Evolutionary conservation across 306 rosid genomes (phyloP), one percentile per base, ranked within the genome.

Genomic region (Castanea mollissima): DNA sequence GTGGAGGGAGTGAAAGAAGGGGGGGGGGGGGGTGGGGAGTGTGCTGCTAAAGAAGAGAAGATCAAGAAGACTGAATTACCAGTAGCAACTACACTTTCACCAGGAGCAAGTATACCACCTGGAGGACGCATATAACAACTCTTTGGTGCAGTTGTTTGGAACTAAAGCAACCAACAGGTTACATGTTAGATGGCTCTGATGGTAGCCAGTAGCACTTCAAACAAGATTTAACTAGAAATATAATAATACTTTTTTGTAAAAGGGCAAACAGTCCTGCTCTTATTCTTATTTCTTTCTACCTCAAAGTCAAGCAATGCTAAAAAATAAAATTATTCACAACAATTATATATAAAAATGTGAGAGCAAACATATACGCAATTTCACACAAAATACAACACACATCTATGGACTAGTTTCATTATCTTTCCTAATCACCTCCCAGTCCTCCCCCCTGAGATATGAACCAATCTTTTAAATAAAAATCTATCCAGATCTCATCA

Each of bases 51-150:
- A 4, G 41, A 69, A 80, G 58, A 69, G 46, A 60, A 77, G 73
- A 73, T 54, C 67, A 21, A 78, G 71, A 85, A 83, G 34, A 75
- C 41, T 69, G 58, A 69, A 63, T 81, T 89, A 93, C 98, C 98
- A 12, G 92, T 90, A 44, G 98, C 97, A 57, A 90, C 86, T 73
- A 90, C 74, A 81, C 91, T 87, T 86, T 91, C 98, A 86, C 89
- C 91, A 23, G 97, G 97, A 71, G 91, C 90, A 82, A 93, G 95
- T 71, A 93, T 87, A 32, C 93, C 97, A 25, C 98, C 93, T 0
- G 98, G 95, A 82, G 97, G 98, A 68, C 97, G 97, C 98, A 93
- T 93, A 79, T 86, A 93, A 77, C 98, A 93, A 80, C 98, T 91
- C 90, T 93, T 93, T 71, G 98, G 98, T 14, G 97, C 98, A 60